These are phyloP conservation scores for Zymoseptoria crescenta DNA, from an alignment of 2,329 filamentous ascomycete genomes.

Conservation along the genomic window DNA sequence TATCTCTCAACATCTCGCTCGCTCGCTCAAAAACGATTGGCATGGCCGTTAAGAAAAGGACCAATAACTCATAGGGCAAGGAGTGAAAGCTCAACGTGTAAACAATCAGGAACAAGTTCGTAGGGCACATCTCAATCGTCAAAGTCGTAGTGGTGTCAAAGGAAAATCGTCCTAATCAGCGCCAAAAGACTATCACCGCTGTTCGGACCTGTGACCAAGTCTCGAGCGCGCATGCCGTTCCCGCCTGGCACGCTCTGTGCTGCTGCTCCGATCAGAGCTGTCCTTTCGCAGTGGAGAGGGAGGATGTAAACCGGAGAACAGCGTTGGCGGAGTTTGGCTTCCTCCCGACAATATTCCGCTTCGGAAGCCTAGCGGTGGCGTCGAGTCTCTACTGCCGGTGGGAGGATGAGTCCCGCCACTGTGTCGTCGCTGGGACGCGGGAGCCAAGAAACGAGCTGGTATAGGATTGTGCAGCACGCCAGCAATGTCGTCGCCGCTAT, in stretches of 20 bases:
- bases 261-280: slow-evolving; percentile 2
- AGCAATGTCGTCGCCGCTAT: background rate
- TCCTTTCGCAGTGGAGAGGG: background rate
- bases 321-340: background rate
- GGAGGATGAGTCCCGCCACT: background rate
- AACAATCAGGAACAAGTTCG: background rate
- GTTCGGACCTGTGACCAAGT: background rate
- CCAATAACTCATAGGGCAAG: background rate
- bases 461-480: background rate
- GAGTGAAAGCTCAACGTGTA: background rate
- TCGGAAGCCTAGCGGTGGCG: background rate
- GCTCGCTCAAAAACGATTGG: background rate
- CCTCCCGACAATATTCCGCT: background rate
- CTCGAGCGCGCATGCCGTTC: slow-evolving; percentile 4
- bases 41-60: background rate
- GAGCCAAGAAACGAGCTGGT: background rate
- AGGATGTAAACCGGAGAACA: background rate
- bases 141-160: background rate
- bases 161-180: background rate
- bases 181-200: background rate
- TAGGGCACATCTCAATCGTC: background rate
- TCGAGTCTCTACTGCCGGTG: background rate
- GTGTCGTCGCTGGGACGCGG: background rate
- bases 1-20: background rate
- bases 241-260: slow-evolving; percentile 2